phyloP scores from a whole-genome alignment of 306 rosid genomes.

The Hippophae gyantsensis region DNA sequence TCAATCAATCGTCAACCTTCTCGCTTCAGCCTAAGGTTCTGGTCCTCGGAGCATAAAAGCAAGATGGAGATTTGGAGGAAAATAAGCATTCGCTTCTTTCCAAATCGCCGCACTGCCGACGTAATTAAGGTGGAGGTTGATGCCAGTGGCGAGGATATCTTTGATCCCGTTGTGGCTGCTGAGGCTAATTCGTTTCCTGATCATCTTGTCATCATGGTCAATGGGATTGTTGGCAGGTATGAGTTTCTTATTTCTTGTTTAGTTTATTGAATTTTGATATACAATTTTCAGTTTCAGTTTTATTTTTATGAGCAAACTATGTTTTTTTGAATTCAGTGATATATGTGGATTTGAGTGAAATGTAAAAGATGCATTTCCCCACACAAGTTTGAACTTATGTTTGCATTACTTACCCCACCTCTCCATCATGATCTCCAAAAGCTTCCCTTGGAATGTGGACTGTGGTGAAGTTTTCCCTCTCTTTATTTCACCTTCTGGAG shows the following conservation, averaged over 20 bases:
- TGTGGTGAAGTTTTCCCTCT: no score
- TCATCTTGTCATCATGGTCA: conserved; percentile 82
- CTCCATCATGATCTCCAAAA: no score
- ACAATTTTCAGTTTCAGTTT: no score
- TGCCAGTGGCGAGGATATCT: conserved; percentile 31
- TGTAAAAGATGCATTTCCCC: no score
- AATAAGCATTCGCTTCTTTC: conserved; percentile 27
- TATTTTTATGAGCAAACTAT: no score
- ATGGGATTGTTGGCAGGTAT: conserved; percentile 77
- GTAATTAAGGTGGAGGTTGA: conserved; percentile 32
- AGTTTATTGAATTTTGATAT: neutral
- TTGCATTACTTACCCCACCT: no score
- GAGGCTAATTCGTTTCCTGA: conserved; percentile 22
- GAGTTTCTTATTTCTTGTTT: neutral
- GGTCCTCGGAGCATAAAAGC: conserved; percentile 11
- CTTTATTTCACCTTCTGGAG: no score
- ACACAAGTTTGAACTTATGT: no score
- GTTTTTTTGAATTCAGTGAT: no score
- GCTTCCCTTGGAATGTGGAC: no score
- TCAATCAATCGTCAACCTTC: conserved; percentile 2
- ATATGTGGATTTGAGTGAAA: no score
- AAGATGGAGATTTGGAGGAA: conserved; percentile 35
- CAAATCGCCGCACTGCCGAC: conserved; percentile 8
- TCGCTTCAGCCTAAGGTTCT: conserved; percentile 19
- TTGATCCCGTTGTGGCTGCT: conserved; percentile 1